Conservation (phyloP, 2,329 filamentous ascomycete genomes). For the Cladosporium sp. region DNA sequence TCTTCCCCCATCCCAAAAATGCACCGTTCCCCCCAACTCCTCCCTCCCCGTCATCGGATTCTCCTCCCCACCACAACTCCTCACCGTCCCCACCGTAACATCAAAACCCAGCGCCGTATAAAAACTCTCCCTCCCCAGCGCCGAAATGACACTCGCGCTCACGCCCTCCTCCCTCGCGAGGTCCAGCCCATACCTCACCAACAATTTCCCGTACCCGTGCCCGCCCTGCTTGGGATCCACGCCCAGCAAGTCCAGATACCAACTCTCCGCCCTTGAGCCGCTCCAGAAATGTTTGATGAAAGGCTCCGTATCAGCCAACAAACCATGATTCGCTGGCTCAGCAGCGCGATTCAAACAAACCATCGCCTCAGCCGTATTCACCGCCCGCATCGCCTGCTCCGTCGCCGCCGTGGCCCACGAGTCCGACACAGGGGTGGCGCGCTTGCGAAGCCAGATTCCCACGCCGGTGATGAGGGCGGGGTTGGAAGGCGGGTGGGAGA, state of each 20-base stretch:
- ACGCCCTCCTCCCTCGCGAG: constrained; percentile 50
- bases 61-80: constrained; percentile 19
- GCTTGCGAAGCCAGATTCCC: constrained; percentile 24
- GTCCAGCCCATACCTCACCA: constrained; percentile 28
- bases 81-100: constrained; percentile 18
- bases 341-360: constrained; percentile 23
- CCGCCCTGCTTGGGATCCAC: constrained; percentile 21
- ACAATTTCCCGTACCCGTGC: constrained; percentile 23
- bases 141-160: constrained; percentile 25
- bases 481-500: constrained; percentile 15
- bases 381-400: constrained; percentile 15
- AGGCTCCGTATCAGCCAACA: constrained; percentile 16
- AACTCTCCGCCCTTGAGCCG: constrained; percentile 22
- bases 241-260: constrained; percentile 24
- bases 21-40: constrained; percentile 18
- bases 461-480: constrained; percentile 20
- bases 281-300: constrained; percentile 25
- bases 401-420: constrained; percentile 7
- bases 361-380: constrained; percentile 21
- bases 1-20: constrained; percentile 26
- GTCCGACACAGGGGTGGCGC: constrained; percentile 4
- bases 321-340: constrained; percentile 15
- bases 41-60: constrained; percentile 16
- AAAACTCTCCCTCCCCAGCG: constrained; percentile 25
- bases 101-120: constrained; percentile 25